Conservation (phyloP, 257 asterid genomes). For the Lithospermum erythrorhizon region DNA sequence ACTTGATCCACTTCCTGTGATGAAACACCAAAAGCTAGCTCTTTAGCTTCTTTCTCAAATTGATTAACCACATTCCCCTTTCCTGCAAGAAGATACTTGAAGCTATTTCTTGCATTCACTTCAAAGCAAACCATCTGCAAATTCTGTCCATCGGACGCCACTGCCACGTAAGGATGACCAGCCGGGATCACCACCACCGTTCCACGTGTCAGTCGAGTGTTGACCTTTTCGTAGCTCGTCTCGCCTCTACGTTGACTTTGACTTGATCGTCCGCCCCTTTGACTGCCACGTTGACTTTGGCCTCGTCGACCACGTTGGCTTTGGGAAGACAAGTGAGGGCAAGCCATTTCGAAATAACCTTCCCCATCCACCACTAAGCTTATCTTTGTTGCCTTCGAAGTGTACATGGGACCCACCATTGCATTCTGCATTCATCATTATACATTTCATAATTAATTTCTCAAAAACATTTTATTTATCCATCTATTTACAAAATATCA, state of each 20-base stretch:
- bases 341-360: slow-evolving; percentile 67
- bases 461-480: no score
- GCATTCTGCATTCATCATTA: slow-evolving; percentile 34
- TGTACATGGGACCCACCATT: slow-evolving; percentile 43
- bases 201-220: slow-evolving; percentile 31
- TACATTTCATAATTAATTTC: no score
- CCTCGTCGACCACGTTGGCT: not conserved
- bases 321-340: slow-evolving; percentile 41
- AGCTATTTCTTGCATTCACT: slow-evolving; percentile 30
- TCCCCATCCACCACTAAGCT: slow-evolving; percentile 30
- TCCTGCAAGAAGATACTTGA: slow-evolving; percentile 40
- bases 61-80: slow-evolving; percentile 37
- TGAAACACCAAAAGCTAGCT: slow-evolving; percentile 46
- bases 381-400: slow-evolving; percentile 44
- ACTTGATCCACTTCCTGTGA: slow-evolving; percentile 58
- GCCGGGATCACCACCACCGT: slow-evolving; percentile 52
- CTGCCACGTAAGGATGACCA: slow-evolving; percentile 52
- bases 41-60: slow-evolving; percentile 46
- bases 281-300: not conserved
- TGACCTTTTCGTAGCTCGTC: slow-evolving; percentile 27
- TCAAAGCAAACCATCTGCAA: slow-evolving; percentile 47
- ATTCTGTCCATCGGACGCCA: slow-evolving; percentile 42
- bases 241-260: not conserved
- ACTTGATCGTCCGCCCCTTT: not conserved
- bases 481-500: no score